Conservation (phyloP, 2,329 filamentous ascomycete species). For the Aspergillus calidoustus region DNA sequence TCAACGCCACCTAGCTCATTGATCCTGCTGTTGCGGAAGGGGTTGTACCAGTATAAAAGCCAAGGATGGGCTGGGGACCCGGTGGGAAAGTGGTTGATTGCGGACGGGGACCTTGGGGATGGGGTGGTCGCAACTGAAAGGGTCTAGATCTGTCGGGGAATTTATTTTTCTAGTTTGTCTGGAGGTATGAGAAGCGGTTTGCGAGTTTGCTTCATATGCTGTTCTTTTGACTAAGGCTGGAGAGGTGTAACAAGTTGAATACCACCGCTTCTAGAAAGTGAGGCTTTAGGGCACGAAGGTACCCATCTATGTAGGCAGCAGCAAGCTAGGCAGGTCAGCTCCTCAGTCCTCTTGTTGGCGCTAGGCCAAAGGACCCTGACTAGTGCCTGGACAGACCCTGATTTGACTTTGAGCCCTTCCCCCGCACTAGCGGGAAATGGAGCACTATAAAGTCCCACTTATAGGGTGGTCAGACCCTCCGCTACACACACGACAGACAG, state of each 20-base stretch:
- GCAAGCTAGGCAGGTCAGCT: neutral
- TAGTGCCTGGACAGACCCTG: neutral
- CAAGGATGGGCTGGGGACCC: neutral
- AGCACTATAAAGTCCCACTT: neutral
- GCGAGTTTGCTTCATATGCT: neutral
- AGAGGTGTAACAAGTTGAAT: too few species aligned
- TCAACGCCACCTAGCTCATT: neutral
- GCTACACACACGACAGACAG: too few species aligned
- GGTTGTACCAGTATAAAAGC: neutral
- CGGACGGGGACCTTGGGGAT: neutral
- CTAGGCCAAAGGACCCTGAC: neutral
- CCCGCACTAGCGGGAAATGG: neutral
- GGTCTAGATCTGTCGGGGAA: neutral
- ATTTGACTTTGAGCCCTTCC: neutral
- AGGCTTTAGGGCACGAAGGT: too few species aligned
- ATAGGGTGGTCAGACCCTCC: neutral
- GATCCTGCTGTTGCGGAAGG: neutral
- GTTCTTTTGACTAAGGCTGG: neutral
- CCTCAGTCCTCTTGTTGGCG: neutral
- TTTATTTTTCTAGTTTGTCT: neutral
- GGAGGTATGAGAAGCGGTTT: too few species aligned
- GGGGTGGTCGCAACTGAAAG: neutral
- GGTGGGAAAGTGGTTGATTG: neutral
- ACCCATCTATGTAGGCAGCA: neutral
- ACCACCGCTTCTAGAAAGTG: neutral